Percentiles rank a stretch among this genome's conserved stretches.
Conservation (phyloP, 192 early-diverging fungal species). For the Gigaspora rosea region DNA sequence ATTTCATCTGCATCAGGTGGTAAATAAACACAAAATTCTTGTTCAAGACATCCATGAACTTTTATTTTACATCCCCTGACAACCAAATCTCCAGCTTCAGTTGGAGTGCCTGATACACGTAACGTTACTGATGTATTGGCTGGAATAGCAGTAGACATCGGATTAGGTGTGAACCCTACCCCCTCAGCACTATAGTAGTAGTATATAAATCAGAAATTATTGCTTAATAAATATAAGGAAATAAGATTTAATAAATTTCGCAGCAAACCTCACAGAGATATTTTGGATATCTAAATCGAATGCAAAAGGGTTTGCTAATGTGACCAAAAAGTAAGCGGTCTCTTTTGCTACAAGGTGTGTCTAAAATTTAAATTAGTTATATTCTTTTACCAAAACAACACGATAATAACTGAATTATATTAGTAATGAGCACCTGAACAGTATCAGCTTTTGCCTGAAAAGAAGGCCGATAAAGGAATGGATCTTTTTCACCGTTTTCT, state of each 20-base stretch:
- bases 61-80: slow-evolving; percentile 64
- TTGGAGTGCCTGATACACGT: slow-evolving; percentile 67
- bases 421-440: slow-evolving; percentile 39
- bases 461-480: slow-evolving; percentile 85
- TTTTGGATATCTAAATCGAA: slow-evolving; percentile 78
- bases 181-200: slow-evolving; percentile 55
- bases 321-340: slow-evolving; percentile 67
- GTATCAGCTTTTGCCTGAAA: slow-evolving; percentile 58
- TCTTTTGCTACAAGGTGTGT: slow-evolving; percentile 68
- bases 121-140: slow-evolving; percentile 63
- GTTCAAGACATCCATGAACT: slow-evolving; percentile 54
- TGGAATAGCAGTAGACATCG: slow-evolving; percentile 64
- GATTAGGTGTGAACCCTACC: slow-evolving; percentile 57
- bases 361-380: neutral
- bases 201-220: neutral
- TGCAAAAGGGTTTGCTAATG: slow-evolving; percentile 74
- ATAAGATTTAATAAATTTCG: neutral
- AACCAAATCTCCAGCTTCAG: slow-evolving; percentile 56
- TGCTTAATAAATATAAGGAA: too few relatives aligned
- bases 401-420: neutral
- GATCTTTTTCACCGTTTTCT: slow-evolving; percentile 36
- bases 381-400: neutral
- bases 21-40: slow-evolving; percentile 52
- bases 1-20: slow-evolving; percentile 34
- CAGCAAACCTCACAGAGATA: slow-evolving; percentile 56